Percentiles rank a stretch among this genome's conserved stretches.
These are phyloP conservation scores for Rutidosis leptorrhynchoides DNA, from an alignment of 129 eudicot genomes.

Conservation along the genomic window DNA sequence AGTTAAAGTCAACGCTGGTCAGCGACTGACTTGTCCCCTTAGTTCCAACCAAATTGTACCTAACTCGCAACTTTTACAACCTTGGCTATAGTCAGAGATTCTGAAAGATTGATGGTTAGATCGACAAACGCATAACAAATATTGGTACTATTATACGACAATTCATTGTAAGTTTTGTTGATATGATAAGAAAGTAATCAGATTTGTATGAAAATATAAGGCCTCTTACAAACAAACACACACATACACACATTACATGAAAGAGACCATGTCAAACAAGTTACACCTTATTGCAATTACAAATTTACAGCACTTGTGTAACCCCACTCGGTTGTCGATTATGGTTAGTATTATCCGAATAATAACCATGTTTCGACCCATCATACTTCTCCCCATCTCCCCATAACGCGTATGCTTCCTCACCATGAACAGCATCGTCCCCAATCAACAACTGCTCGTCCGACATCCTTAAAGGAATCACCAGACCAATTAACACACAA, in stretches of 20 bases:
- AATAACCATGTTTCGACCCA: conserved; percentile 40
- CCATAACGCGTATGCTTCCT: conserved; percentile 75
- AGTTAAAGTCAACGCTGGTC: no score
- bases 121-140: not conserved
- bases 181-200: not conserved
- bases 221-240: not conserved
- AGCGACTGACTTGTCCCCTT: no score
- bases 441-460: conserved; percentile 60
- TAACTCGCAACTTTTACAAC: no score
- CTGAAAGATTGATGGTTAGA: not conserved
- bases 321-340: conserved; percentile 36
- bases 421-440: conserved; percentile 78
- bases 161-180: not conserved
- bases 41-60: no score
- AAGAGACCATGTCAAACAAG: conserved; percentile 7
- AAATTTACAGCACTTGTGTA: conserved; percentile 41
- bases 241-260: not conserved
- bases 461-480: conserved; percentile 55
- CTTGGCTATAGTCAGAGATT: not conserved
- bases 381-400: conserved; percentile 76
- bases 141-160: not conserved
- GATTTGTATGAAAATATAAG: not conserved
- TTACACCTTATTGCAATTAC: not conserved
- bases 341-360: conserved; percentile 35
- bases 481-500: conserved; percentile 33